Percentiles rank a stretch among this genome's conserved stretches.
These are phyloP conservation scores for Lycium barbarum DNA, from an alignment of 257 asterid species.

Conservation along the genomic window DNA sequence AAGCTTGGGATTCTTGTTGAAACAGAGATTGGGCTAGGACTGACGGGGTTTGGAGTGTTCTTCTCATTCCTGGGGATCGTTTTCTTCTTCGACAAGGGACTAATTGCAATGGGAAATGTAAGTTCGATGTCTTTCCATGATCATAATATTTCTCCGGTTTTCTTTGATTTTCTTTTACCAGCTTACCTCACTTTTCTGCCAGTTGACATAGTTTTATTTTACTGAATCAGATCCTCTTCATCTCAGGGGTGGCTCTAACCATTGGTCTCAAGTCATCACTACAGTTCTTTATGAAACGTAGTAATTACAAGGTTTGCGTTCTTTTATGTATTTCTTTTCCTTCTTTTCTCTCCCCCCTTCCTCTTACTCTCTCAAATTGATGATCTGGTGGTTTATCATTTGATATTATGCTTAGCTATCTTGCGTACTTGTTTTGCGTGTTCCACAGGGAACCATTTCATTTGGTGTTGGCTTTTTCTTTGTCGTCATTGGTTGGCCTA, in stretches of 20 bases:
- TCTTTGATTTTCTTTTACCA: constrained; percentile 29
- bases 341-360: background rate
- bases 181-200: background rate
- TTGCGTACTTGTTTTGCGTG: constrained; percentile 31
- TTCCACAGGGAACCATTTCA: constrained; percentile 72
- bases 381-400: background rate
- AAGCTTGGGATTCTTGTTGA: constrained; percentile 37
- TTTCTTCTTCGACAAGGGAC: constrained; percentile 91
- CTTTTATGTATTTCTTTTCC: background rate
- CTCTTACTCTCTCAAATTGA: background rate
- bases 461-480: constrained; percentile 87
- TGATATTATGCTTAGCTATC: constrained; percentile 2
- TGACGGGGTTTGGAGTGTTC: constrained; percentile 92
- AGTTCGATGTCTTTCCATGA: constrained; percentile 40
- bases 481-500: constrained; percentile 93
- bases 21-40: constrained; percentile 94
- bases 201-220: constrained; percentile 30
- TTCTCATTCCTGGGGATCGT: constrained; percentile 85
- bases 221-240: constrained; percentile 81
- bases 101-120: constrained; percentile 96
- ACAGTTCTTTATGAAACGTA: constrained; percentile 91
- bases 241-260: constrained; percentile 88
- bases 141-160: constrained; percentile 24
- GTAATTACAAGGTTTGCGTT: constrained; percentile 76
- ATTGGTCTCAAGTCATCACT: constrained; percentile 84